phyloP scores from a whole-genome alignment of 495 filamentous ascomycete genomes.

The Elasticomyces elasticus region DNA sequence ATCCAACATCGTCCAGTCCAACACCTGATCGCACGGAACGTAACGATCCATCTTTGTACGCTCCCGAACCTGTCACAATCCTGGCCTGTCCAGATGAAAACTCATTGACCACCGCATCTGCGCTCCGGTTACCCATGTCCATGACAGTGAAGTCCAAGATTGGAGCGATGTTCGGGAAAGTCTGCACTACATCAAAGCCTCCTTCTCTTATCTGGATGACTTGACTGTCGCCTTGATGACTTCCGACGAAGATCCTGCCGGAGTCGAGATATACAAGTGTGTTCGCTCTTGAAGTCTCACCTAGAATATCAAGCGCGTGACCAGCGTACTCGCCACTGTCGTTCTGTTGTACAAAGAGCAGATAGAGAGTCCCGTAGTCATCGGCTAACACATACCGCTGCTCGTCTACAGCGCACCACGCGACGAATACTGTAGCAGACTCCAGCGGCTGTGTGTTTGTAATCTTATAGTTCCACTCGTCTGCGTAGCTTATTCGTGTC shows the following conservation, averaged over 20 bases:
- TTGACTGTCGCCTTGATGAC: slow-evolving; percentile 87
- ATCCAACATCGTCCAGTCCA: slow-evolving; percentile 77
- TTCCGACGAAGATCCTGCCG: slow-evolving; percentile 72
- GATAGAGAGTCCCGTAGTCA: slow-evolving; percentile 72
- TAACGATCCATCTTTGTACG: slow-evolving; percentile 73
- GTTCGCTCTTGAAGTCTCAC: slow-evolving; percentile 61
- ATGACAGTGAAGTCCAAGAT: slow-evolving; percentile 89
- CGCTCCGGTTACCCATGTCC: slow-evolving; percentile 79
- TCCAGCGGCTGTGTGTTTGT: slow-evolving; percentile 50
- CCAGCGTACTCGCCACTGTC: slow-evolving; percentile 50
- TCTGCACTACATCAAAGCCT: slow-evolving; percentile 59
- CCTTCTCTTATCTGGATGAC: slow-evolving; percentile 52
- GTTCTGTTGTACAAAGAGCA: slow-evolving; percentile 64
- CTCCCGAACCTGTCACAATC: slow-evolving; percentile 85
- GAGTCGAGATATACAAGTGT: slow-evolving; percentile 69
- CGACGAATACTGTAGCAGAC: slow-evolving; percentile 70
- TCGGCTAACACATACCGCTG: slow-evolving; percentile 79
- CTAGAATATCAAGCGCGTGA: slow-evolving; percentile 59
- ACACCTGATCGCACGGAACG: slow-evolving; percentile 87
- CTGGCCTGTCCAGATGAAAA: slow-evolving; percentile 91
- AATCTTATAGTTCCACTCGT: slow-evolving; percentile 55
- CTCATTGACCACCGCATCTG: slow-evolving; percentile 70
- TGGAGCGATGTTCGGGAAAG: slow-evolving; percentile 74
- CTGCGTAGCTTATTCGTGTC: slow-evolving; percentile 71
- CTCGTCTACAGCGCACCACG: slow-evolving; percentile 76